Base-by-base conservation (phyloP, 352 stramenopile genomes). In the Phytopythium helicoides region DNA sequence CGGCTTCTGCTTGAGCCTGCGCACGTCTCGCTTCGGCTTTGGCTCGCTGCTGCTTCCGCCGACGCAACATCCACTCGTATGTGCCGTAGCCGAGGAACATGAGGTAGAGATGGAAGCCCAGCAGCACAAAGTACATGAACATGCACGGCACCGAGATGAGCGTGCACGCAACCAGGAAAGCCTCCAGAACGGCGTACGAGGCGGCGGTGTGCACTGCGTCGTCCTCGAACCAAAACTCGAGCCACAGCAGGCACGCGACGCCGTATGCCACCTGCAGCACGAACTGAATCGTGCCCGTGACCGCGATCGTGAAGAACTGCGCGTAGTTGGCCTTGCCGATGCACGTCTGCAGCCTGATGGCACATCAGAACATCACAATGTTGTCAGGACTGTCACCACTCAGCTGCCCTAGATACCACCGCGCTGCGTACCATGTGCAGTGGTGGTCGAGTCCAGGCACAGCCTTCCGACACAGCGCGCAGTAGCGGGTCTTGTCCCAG, bases 31-130 rank as follows among this genome's bases (percentile, higher is more conserved):
- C 77, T n/a, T 79, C 76, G 7, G 76, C 57, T 53, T 87, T 86
- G 49, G 72, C 74, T 9, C 81, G 81, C 40, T 86, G 73, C 39
- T 75, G 68, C 36, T 83, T 85, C 14, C 85, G 82, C 11, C 81
- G 82, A 31, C 80, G 80, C 55, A 94, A 60, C 77, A 92, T 92
- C 82, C 83, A 94, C 63, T 94, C 85, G 67, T 94, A 94, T 36
- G 85, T 94, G 44, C 85, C 85, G 56, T 88, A 93, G 19, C 85
- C 85, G 51, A 92, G 66, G 25, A 79, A 71, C 63, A 81, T 74
- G 52, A 94, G 78, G 46, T 76, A 92, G 0, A 94, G 36, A 62
- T 94, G 85, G 56, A 94, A 94, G 22, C 78, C 76, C 26, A 94
- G 53, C 26, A 94, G 60, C 25, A 92, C 79, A 21, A 88, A 86